Percentiles rank a stretch among this genome's conserved stretches.
These are phyloP conservation scores for Bocquillonia castaneifolia DNA, from an alignment of 441 rosid species.

Conservation along the genomic window DNA sequence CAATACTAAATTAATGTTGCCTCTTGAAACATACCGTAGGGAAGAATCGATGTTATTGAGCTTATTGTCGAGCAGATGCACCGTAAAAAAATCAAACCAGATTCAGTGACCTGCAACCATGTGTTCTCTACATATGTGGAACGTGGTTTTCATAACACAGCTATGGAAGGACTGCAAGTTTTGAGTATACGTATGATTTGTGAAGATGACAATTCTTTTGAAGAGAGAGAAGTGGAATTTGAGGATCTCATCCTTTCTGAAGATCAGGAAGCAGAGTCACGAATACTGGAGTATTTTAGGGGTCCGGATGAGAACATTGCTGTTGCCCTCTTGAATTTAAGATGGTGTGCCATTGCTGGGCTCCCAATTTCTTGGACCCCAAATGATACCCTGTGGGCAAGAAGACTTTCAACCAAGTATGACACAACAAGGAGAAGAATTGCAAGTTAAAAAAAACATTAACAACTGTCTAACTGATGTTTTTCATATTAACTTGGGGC, in stretches of 20 bases:
- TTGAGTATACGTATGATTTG: slow-evolving; percentile 66
- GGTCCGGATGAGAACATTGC: slow-evolving; percentile 40
- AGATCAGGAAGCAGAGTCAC: slow-evolving; percentile 49
- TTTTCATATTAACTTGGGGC: neutral
- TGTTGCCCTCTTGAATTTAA: slow-evolving; percentile 55
- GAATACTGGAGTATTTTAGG: slow-evolving; percentile 40
- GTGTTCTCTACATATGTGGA: slow-evolving; percentile 52
- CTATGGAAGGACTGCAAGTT: slow-evolving; percentile 70
- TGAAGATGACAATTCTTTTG: slow-evolving; percentile 31
- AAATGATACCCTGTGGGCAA: slow-evolving; percentile 56
- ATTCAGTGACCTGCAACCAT: slow-evolving; percentile 57
- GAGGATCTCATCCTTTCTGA: slow-evolving; percentile 61
- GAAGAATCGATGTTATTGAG: slow-evolving; percentile 62
- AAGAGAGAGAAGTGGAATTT: slow-evolving; percentile 41
- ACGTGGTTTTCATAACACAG: slow-evolving; percentile 43
- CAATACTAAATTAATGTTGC: slow-evolving; percentile 14
- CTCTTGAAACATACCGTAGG: slow-evolving; percentile 31
- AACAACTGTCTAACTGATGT: too few relatives aligned
- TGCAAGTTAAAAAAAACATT: neutral
- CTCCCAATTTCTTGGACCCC: slow-evolving; percentile 56
- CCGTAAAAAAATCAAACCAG: slow-evolving; percentile 54
- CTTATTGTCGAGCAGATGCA: slow-evolving; percentile 58
- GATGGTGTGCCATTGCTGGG: slow-evolving; percentile 76
- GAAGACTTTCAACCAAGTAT: slow-evolving; percentile 40
- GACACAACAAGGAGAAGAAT: slow-evolving; percentile 11